These are phyloP conservation scores for Solanum arcanum DNA, from an alignment of 257 asterid species.

Conservation along the genomic window DNA sequence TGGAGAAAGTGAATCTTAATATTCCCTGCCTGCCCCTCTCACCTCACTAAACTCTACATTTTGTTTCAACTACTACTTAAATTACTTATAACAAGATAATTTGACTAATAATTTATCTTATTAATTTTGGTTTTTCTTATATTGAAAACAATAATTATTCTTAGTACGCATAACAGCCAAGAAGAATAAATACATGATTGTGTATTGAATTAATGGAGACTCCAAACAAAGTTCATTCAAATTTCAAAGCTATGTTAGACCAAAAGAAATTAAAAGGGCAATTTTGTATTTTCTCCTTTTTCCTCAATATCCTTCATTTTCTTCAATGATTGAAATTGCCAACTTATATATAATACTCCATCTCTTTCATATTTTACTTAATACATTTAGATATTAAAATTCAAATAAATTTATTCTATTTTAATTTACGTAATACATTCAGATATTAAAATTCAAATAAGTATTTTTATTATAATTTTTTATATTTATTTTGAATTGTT, in stretches of 20 bases:
- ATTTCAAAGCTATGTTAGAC: not conserved
- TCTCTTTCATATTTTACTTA: not conserved
- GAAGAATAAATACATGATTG: not conserved
- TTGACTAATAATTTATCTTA: not conserved
- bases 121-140: too few species aligned
- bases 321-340: not conserved
- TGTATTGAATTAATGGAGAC: not conserved
- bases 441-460: too few species aligned
- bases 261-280: not conserved
- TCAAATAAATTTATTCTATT: too few species aligned
- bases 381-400: too few species aligned
- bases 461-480: too few species aligned
- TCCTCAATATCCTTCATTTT: not conserved
- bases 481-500: too few species aligned
- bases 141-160: not conserved
- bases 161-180: not conserved
- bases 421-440: too few species aligned
- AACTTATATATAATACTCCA: not conserved
- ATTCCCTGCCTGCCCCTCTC: not conserved
- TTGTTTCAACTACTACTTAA: not conserved
- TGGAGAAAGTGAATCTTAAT: not conserved
- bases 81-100: not conserved
- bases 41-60: not conserved
- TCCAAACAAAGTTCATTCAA: not conserved
- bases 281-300: not conserved